Base-by-base conservation (phyloP, 1,284 basidiomycete genomes). In the Lentinula novae-zelandiae region DNA sequence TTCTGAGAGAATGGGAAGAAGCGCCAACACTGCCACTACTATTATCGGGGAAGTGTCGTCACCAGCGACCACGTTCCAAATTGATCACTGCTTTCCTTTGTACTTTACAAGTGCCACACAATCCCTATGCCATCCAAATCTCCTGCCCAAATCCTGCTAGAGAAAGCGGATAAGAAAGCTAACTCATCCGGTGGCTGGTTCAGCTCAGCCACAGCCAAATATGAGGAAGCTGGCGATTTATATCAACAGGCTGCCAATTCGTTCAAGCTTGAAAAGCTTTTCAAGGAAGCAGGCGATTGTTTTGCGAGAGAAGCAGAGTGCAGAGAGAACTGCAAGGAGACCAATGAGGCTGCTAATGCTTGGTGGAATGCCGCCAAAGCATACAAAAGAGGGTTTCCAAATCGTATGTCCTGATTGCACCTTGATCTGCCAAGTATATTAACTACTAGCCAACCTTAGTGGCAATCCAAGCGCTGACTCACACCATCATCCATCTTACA, bases 301-400 rank as follows among this genome's bases (percentile, higher is more conserved):
- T 94, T 93, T 69, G 83, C 92, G 55, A 82, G 89, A 70, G 96
- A 97, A 70, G 96, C 94, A 0, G 93, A 96, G 68, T 96, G 94
- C 73, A 85, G 94, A 65, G 87, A 95, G 75, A 88, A 89, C 67
- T 89, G 86, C 68, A 87, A 90, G 60, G 95, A 97, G 76, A 77
- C 75, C 52, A 94, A 93, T 65, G 96, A 97, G 67, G 95, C 95
- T n/a, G 91, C 94, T 39, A 96, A 96, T 72, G 94, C 95, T 15
- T 98, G 91, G 87, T 96, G 95, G 92, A 96, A 96, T 70, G 95
- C 96, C 20, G 88, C 92, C 40, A 98, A 97, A 78, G 88, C 91
- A 31, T 98, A 92, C 79, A 98, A 97, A 80, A 85, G 90, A 74
- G 87, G 86, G 17, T 86, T 84, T 71, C 93, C 94, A 10, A 89